Percentiles rank a stretch among this genome's conserved stretches.
These are phyloP conservation scores for Agrostemma githago DNA, from an alignment of 148 eudicot species.

Conservation along the genomic window DNA sequence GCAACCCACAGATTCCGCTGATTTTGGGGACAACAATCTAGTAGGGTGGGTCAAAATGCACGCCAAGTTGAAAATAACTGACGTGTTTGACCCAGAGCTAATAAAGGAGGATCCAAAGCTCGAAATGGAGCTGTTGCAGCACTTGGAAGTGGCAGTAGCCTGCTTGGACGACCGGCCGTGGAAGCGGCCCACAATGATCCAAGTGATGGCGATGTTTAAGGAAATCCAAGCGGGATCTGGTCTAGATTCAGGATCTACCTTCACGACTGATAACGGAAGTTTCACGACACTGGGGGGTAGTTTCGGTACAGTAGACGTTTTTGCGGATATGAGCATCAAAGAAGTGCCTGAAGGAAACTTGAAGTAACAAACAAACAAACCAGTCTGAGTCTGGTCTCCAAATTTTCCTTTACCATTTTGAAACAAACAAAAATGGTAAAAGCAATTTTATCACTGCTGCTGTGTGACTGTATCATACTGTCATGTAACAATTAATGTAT, in stretches of 20 bases:
- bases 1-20: constrained; percentile 72
- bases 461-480: background rate
- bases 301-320: constrained; percentile 25
- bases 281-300: constrained; percentile 27
- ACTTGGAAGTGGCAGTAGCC: constrained; percentile 68
- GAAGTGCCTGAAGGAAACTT: constrained; percentile 40
- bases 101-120: constrained; percentile 62
- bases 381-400: background rate
- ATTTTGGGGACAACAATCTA: constrained; percentile 84
- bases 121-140: constrained; percentile 65
- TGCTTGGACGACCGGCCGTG: constrained; percentile 82
- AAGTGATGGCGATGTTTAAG: constrained; percentile 95
- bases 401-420: background rate
- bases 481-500: constrained; percentile 26
- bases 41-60: constrained; percentile 92
- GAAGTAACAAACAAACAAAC: background rate
- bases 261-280: constrained; percentile 39
- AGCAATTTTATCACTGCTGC: background rate
- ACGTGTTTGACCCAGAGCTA: constrained; percentile 64
- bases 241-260: constrained; percentile 53
- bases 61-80: constrained; percentile 46
- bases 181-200: constrained; percentile 83
- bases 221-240: constrained; percentile 89
- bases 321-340: constrained; percentile 49
- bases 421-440: background rate